phyloP scores from a whole-genome alignment of 1,284 basidiomycete genomes.

The Fomes fomentarius region DNA sequence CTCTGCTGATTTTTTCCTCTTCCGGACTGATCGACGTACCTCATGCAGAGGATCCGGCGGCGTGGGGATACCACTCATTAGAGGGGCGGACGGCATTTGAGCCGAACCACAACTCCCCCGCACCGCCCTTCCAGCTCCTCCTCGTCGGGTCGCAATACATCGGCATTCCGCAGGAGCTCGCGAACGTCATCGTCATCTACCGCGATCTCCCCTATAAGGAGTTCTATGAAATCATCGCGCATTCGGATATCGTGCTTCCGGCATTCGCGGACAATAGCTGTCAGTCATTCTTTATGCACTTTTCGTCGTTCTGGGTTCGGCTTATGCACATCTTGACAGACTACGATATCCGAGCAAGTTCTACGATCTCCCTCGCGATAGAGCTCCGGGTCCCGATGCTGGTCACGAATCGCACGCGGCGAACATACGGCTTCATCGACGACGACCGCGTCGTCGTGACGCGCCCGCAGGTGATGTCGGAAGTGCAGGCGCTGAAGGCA shows the following conservation, averaged over 20 bases:
- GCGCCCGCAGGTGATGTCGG: conserved; percentile 40
- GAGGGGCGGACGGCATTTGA: conserved; percentile 32
- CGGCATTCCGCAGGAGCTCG: conserved; percentile 37
- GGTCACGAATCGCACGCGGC: conserved; percentile 37
- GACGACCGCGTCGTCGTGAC: conserved; percentile 39
- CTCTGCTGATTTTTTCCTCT: too few relatives aligned
- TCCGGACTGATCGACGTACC: too few relatives aligned
- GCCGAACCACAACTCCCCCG: conserved; percentile 25
- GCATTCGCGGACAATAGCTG: conserved; percentile 36
- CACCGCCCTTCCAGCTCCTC: conserved; percentile 38
- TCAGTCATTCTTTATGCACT: conserved; percentile 12
- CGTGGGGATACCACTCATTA: conserved; percentile 41
- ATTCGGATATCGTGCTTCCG: conserved; percentile 41
- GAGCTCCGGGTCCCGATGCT: conserved; percentile 42
- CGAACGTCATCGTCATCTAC: conserved; percentile 37
- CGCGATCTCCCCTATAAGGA: conserved; percentile 36
- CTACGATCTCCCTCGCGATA: conserved; percentile 40
- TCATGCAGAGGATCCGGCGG: conserved; percentile 34
- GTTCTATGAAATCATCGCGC: conserved; percentile 39
- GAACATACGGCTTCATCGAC: conserved; percentile 40
- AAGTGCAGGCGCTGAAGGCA: conserved; percentile 39
- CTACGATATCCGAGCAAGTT: conserved; percentile 41
- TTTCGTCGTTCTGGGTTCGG: too few relatives aligned
- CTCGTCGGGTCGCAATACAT: conserved; percentile 38
- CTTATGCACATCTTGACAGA: conserved; percentile 13